Evolutionary conservation across 805 yeast genomes (phyloP), one percentile per base, ranked within the genome.

Genomic region (Yarrowia osloensis): DNA sequence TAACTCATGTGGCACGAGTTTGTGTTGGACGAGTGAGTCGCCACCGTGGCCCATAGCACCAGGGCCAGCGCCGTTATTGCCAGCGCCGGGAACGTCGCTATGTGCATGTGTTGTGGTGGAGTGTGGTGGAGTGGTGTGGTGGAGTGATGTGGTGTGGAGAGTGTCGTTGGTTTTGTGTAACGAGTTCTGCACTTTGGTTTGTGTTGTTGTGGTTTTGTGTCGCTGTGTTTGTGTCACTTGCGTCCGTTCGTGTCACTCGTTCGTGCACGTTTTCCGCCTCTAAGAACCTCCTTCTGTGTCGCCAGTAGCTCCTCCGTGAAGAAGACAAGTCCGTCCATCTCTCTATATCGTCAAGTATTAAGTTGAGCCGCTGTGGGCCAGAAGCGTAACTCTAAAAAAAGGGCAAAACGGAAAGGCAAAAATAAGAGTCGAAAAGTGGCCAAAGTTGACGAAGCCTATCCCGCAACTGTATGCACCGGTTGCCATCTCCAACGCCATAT

Each of bases 1-100:
- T 61, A 61, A 12, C 54, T 44, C 66, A 61, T 61, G n/a, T 61
- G 54, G 33, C 66, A 61, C 26, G 24, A 17, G 44, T 61, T 61
- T 31, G 39, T 31, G 54, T 61, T 44, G 29, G 13, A 2, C 42
- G 28, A 21, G 44, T 44, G 66, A 4, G 66, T 61, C 3, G 40
- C 31, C 31, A 61, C 40, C 42, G 66, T 44, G 29, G 66, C 66
- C 66, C 66, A 61, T 17, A 61, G 15, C 11, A 57, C 28, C 29
- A 29, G 3, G 28, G 37, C 31, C 42, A 57, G 44, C 24, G 63
- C 49, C 17, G 35, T 9, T 12, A 54, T 9, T 19, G 63, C 63
- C 28, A 57, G 19, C 37, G 21, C 24, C 24, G 63, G 49, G 21
- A 57, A 57, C 5, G 63, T 28, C 6, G 19, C 28, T 6, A 22